Evolutionary conservation across 2,329 filamentous ascomycete genomes (phyloP).

Genomic region (Teratosphaeria pseudoeucalypti): DNA sequence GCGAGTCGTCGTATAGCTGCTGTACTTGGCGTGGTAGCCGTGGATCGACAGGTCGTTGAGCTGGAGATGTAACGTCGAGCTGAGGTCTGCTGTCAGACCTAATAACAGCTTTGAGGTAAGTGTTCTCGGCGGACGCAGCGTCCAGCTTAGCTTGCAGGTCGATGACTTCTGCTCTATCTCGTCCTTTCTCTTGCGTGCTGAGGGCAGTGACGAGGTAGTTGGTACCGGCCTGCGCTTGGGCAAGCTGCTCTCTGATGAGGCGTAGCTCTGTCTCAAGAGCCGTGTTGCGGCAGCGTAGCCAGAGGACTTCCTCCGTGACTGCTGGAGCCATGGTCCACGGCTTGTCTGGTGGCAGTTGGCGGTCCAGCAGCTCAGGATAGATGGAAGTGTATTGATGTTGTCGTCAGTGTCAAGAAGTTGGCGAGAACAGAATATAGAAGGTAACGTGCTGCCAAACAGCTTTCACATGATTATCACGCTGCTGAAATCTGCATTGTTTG

Average conservation of each 20-base stretch:
- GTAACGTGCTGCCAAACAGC: not conserved
- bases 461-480: not conserved
- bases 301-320: constrained; percentile 4
- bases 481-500: not conserved
- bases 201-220: constrained; percentile 10
- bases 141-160: constrained; percentile 5
- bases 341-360: not conserved
- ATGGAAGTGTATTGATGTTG: not conserved
- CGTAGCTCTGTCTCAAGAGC: constrained; percentile 19
- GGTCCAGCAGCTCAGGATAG: not conserved
- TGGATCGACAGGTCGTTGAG: not conserved
- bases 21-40: not conserved
- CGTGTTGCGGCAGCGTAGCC: constrained; percentile 11
- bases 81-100: not conserved
- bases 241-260: constrained; percentile 13
- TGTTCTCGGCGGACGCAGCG: constrained; percentile 3
- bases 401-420: not conserved
- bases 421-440: not conserved
- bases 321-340: not conserved
- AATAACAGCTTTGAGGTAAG: not conserved
- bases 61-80: not conserved
- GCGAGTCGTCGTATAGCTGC: not conserved
- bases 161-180: not conserved
- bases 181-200: constrained; percentile 2
- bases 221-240: constrained; percentile 11